Base-by-base conservation (phyloP, 2,329 filamentous ascomycete species). In the Pestalotiopsis sp. region DNA sequence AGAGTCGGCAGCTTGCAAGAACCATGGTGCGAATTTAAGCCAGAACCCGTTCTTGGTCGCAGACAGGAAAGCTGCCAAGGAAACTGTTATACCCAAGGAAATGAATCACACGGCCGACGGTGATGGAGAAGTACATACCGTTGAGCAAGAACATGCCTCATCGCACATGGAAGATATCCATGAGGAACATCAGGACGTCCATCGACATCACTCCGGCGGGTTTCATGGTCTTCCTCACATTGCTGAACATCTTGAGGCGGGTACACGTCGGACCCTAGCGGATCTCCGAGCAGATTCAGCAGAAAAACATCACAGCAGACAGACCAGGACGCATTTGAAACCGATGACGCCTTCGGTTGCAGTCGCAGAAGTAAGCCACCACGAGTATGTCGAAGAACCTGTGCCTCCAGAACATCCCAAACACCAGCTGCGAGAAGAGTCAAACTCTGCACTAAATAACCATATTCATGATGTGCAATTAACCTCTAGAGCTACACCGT, bases 191-290 rank as follows among this genome's bases (percentile, higher is more conserved):
- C 14, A 71, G 31, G 66, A 56, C 20, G 41, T 69, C 25, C 73
- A 75, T 67, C 69, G 68, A 38, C 75, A 75, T 66, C 72, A 81
- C 69, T 76, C 77, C 7, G 71, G 79, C 52, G 77, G 78, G 27
- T 75, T 82, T 4, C 75, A 80, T 64, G 74, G 74, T 61, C 71
- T 76, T 20, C 75, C 77, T 38, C 80, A 81, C 68, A 78, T 79
- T 67, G 72, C 77, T 59, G 77, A 80, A 59, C 78, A 81, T 59
- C 71, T 81, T 13, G 73, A 76, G 14, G 67, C 66, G 17, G 72
- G 67, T 39, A n/a, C 70, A 14, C 72, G 69, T 6, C 69, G 70
- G 31, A 66, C 64, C 38, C 70, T 60, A 23, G 66, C 71, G 58
- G 66, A 72, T 14, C 36, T 68, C 49, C 52, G 71, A 14, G 23